Base-by-base conservation (phyloP, 1,284 basidiomycete genomes). In the Fomes fomentarius region DNA sequence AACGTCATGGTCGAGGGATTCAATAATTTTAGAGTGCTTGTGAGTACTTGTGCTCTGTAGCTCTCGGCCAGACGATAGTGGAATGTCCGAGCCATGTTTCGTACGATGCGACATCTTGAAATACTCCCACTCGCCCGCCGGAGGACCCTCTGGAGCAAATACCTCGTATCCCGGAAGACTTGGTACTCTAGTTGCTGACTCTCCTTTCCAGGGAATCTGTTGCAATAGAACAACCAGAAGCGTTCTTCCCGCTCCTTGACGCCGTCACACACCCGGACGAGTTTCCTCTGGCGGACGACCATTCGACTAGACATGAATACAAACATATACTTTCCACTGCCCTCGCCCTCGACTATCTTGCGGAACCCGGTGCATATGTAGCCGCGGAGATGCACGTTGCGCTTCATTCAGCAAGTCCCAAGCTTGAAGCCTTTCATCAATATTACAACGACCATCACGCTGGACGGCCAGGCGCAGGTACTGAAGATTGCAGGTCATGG, bases 21-120 rank as follows among this genome's bases (percentile, higher is more conserved):
- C 90, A 11, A 76, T 89, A 9, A 68, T 95, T 1, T 78, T 94
- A 19, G 95, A 97, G 74, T 81, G 92, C 47, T 72, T 98, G 90
- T 96, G 66, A 67, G 91, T 75, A 26, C n/a, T 35, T 5, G 10
- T 35, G 34, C 38, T 12, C n/a, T n/a, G n/a, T 43, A 22, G 37
- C 31, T 10, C 7, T 8, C 35, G 14, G n/a, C 12, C 4, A 22
- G 11, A 24, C 47, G 52, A 51, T 45, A 22, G n/a, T 19, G 30
- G 17, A 17, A 4, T 3, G 35, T 14, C 8, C 6, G 15, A 37
- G 11, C n/a, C 2, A 9, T 9, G 9, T 14, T 12, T 2, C 9
- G 11, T 17, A 19, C n/a, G 17, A 37, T 15, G 14, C 15, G 4
- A 14, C 15, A 37, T 14, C 4, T 9, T 8, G 11, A 5, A 35